These are phyloP conservation scores for Penicillium sp. DNA, from an alignment of 2,329 filamentous ascomycete genomes.

Conservation along the genomic window DNA sequence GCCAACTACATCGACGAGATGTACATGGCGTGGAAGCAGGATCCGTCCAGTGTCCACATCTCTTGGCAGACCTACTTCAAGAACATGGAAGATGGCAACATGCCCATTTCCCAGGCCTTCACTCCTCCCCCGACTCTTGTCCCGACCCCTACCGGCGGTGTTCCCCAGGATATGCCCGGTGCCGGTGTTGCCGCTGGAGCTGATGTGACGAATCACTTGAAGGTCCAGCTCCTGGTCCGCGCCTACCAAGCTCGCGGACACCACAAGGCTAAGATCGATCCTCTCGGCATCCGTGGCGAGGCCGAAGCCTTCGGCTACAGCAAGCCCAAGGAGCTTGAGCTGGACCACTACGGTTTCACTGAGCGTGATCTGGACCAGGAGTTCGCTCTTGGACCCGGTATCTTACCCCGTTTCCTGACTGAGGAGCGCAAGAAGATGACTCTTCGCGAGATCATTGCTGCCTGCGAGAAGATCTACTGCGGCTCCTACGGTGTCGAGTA, in stretches of 20 bases:
- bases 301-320: conserved; percentile 81
- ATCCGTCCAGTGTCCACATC: conserved; percentile 90
- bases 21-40: conserved; percentile 97
- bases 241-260: conserved; percentile 98
- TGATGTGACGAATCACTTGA: conserved; percentile 93
- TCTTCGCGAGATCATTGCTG: conserved; percentile 86
- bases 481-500: conserved; percentile 98
- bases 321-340: conserved; percentile 88
- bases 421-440: conserved; percentile 94
- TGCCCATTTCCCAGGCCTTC: conserved; percentile 97
- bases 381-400: conserved; percentile 90
- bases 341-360: conserved; percentile 93
- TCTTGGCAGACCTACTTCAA: conserved; percentile 99
- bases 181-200: conserved; percentile 71
- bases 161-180: conserved; percentile 73
- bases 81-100: conserved; percentile 98
- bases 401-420: conserved; percentile 89
- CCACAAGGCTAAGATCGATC: conserved; percentile 97
- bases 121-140: conserved; percentile 92
- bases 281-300: conserved; percentile 88
- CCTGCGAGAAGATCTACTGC: conserved; percentile 95
- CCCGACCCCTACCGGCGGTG: conserved; percentile 76
- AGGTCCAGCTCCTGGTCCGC: conserved; percentile 94
- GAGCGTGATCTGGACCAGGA: conserved; percentile 93
- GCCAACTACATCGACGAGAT: conserved; percentile 99